These are phyloP conservation scores for Pythium rhizo-oryzae DNA, from an alignment of 352 stramenopile species.

Conservation along the genomic window DNA sequence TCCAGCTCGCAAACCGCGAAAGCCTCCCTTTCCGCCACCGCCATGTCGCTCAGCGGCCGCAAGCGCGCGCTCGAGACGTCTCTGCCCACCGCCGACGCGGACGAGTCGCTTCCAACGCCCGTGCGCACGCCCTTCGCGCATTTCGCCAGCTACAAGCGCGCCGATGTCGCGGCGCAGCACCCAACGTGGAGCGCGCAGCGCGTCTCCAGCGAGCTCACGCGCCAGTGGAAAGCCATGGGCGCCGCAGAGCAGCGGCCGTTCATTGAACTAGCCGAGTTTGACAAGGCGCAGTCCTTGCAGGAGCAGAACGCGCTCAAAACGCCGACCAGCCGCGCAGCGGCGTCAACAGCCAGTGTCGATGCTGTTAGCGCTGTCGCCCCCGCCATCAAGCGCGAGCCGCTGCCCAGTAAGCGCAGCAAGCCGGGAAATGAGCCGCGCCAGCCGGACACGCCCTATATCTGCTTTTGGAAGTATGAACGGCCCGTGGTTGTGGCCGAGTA, in stretches of 20 bases:
- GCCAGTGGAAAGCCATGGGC: slow-evolving; percentile 51
- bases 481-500: slow-evolving; percentile 44
- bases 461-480: slow-evolving; percentile 57
- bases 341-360: too few relatives aligned
- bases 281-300: slow-evolving; percentile 50
- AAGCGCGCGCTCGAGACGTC: slow-evolving; percentile 1
- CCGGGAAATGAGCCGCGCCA: slow-evolving; percentile 45
- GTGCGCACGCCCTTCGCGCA: slow-evolving; percentile 56
- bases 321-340: slow-evolving; percentile 21
- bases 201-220: slow-evolving; percentile 51
- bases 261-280: slow-evolving; percentile 61
- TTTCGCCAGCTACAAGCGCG: slow-evolving; percentile 42
- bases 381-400: not conserved
- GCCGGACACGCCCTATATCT: slow-evolving; percentile 68
- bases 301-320: slow-evolving; percentile 21
- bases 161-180: slow-evolving; percentile 34
- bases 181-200: slow-evolving; percentile 50
- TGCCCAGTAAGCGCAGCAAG: slow-evolving; percentile 42
- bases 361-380: too few relatives aligned
- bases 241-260: slow-evolving; percentile 45
- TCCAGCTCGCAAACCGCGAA: too few relatives aligned
- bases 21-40: not conserved
- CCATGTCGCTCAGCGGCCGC: not conserved
- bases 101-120: slow-evolving; percentile 15
- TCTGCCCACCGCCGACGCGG: not conserved